Percentiles rank a stretch among this genome's conserved stretches.
phyloP scores from a whole-genome alignment of 176 grass and related monocot species.

The bread wheat (Triticum aestivum) region DNA sequence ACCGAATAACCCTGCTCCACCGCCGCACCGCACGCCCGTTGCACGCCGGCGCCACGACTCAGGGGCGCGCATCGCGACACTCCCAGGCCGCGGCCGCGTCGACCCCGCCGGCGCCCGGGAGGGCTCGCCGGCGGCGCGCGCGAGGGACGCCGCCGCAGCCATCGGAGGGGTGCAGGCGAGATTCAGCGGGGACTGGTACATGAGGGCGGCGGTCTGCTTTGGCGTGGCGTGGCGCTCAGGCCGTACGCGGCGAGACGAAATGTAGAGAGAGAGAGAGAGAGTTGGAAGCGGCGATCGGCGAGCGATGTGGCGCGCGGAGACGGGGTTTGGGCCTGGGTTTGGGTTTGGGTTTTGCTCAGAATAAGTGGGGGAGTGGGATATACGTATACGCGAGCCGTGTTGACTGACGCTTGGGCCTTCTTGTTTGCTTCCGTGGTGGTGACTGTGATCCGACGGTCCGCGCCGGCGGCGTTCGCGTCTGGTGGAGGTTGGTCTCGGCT shows the following conservation, averaged over 20 bases:
- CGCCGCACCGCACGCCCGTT: not conserved
- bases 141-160: slow-evolving; percentile 21
- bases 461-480: not conserved
- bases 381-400: not conserved
- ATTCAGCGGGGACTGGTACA: not conserved
- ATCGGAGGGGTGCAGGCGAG: not conserved
- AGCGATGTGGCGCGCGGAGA: slow-evolving; percentile 27
- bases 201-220: not conserved
- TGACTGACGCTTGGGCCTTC: not conserved
- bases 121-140: slow-evolving; percentile 23
- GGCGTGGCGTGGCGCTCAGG: too few species aligned
- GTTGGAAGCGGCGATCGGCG: not conserved
- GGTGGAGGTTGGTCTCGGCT: not conserved
- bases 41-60: not conserved
- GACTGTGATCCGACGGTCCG: not conserved
- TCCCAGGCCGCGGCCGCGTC: not conserved
- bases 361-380: not conserved
- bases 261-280: not conserved
- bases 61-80: not conserved
- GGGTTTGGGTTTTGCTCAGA: not conserved
- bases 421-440: not conserved
- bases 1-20: not conserved
- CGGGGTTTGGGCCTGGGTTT: not conserved
- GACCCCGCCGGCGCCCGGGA: not conserved
- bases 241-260: slow-evolving; percentile 22